Conservation (phyloP, 768 basidiomycete genomes). For the Naganishia friedmannii region DNA sequence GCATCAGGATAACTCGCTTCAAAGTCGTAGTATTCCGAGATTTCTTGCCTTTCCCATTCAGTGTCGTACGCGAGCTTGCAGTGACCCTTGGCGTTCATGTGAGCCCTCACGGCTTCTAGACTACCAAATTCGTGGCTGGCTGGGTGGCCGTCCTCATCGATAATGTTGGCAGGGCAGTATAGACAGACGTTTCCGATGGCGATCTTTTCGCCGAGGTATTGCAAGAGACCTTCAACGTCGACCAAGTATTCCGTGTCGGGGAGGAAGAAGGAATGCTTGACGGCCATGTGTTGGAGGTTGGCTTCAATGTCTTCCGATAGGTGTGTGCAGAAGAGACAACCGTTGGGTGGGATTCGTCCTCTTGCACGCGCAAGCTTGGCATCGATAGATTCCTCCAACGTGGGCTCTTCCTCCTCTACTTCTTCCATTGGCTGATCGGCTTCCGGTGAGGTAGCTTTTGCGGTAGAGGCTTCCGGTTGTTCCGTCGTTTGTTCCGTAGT, state of each 20-base stretch:
- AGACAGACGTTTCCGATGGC: constrained; percentile 90
- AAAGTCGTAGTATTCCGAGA: constrained; percentile 94
- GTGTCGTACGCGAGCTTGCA: constrained; percentile 92
- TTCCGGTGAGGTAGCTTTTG: not conserved
- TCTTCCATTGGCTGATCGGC: constrained; percentile 18
- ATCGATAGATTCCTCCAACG: constrained; percentile 20
- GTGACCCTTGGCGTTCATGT: constrained; percentile 90
- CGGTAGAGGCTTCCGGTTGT: not conserved
- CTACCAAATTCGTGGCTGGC: constrained; percentile 70
- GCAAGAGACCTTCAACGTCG: constrained; percentile 75
- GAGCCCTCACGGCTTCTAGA: constrained; percentile 82
- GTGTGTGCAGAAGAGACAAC: constrained; percentile 34
- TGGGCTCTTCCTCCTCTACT: constrained; percentile 16
- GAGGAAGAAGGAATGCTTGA: constrained; percentile 86
- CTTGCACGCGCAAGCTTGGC: constrained; percentile 18
- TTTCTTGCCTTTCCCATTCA: constrained; percentile 73
- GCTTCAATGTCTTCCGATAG: constrained; percentile 59
- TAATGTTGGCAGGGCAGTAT: constrained; percentile 67
- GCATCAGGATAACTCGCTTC: constrained; percentile 68
- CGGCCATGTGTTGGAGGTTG: constrained; percentile 83
- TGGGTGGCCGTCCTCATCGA: constrained; percentile 13
- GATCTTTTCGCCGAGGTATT: constrained; percentile 87
- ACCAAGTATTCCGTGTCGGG: constrained; percentile 88
- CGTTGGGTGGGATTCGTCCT: constrained; percentile 22
- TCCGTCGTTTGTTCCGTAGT: not conserved